phyloP scores from a whole-genome alignment of 164 flowering plant genomes.

The Tetrastigma voinierianum region DNA sequence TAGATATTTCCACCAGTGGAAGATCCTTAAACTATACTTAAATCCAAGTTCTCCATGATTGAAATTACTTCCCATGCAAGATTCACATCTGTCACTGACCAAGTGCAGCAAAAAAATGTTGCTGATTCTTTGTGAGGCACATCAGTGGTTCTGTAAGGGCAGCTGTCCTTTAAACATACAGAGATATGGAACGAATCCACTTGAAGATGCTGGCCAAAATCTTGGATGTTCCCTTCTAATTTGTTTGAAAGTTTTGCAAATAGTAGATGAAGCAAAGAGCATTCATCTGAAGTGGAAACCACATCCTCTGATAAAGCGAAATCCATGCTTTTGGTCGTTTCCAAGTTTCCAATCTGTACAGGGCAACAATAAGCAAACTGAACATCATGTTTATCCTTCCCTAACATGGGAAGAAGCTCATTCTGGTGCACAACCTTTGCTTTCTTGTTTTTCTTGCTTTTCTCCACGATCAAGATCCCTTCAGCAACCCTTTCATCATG shows the following conservation, averaged over 20 bases:
- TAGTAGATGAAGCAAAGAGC: conserved; percentile 34
- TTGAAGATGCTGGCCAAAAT: conserved; percentile 43
- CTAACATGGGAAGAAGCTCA: conserved; percentile 50
- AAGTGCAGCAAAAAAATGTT: conserved; percentile 58
- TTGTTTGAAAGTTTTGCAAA: conserved; percentile 34
- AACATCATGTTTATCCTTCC: conserved; percentile 43
- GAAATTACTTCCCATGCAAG: conserved; percentile 61
- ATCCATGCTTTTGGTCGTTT: conserved; percentile 1
- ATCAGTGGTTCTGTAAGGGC: conserved; percentile 40
- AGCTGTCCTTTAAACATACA: conserved; percentile 40
- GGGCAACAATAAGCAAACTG: conserved; percentile 62
- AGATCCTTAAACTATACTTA: conserved; percentile 3
- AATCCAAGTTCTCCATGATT: conserved; percentile 35
- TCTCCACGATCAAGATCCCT: conserved; percentile 61
- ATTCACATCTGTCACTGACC: conserved; percentile 62
- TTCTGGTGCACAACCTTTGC: conserved; percentile 59
- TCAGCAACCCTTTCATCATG: conserved; percentile 51
- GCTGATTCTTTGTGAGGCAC: conserved; percentile 4
- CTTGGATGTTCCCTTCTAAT: conserved; percentile 33
- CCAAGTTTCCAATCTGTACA: conserved; percentile 17
- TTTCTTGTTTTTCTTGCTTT: conserved; percentile 43
- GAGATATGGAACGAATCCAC: conserved; percentile 44
- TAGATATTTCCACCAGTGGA: too few species aligned
- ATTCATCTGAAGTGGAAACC: conserved; percentile 3
- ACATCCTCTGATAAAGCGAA: conserved; percentile 1